Evolutionary conservation across 495 filamentous ascomycete species (phyloP), one percentile per base, ranked within the genome.

Genomic region (Chaetomidium leptoderma): DNA sequence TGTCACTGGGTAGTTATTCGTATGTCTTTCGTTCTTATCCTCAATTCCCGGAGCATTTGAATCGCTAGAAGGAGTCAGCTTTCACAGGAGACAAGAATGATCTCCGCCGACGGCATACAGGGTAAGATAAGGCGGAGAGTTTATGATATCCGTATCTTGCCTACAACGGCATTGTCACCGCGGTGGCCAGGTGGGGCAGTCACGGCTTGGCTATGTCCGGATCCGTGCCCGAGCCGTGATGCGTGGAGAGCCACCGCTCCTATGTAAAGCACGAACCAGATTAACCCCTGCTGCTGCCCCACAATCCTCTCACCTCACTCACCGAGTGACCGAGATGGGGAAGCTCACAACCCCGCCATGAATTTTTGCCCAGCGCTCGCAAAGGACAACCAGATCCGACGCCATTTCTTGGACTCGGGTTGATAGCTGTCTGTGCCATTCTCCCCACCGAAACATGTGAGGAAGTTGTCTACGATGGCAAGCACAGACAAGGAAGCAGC

Each of bases 321-420:
- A 11, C 35, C 35, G 35, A 13, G 40, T 3, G 8, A 33, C n/a
- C n/a, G n/a, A n/a, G n/a, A 33, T 33, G 11, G 11, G n/a, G 40
- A 5, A 44, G 44, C 45, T 33, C 6, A 8, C 24, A 43, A 53
- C 56, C 56, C 56, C 56, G 56, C 56, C 48, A 58, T 58, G 56
- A 58, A 58, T 46, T 58, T 58, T 58, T 58, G 55, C 17, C 16
- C 16, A 21, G 21, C 21, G 17, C 43, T 26, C 53, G 13, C 16
- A 17, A 29, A 17, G 5, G 29, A 24, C 13, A 19, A 56, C 33
- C 32, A 10, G 13, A 40, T 23, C 27, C 45, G 37, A 59, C 49
- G 57, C 39, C 57, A 58, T 53, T 29, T 14, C 6, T 30, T 21
- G 26, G 29, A 23, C 37, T 39, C 30, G 48, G 47, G 9, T 44